Evolutionary conservation across 2,329 filamentous ascomycete genomes (phyloP), one percentile per base, ranked within the genome.

Genomic region (Ceratocystis destructans): DNA sequence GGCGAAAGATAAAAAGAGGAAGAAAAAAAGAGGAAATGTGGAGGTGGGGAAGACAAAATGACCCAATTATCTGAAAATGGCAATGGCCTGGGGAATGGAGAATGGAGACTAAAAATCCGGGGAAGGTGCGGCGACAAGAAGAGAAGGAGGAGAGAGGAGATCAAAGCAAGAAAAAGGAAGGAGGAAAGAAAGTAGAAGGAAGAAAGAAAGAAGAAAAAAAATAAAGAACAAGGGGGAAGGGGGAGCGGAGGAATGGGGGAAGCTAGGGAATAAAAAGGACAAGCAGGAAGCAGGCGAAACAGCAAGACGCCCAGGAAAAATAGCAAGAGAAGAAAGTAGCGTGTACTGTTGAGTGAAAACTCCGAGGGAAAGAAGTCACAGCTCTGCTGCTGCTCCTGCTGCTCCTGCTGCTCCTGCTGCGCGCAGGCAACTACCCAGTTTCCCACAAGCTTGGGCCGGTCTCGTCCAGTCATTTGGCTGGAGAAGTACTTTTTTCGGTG

Each of bases 141-240:
- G 15, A 10, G 37, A 25, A 22, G 37, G 37, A 41, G n/a, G 41
- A 48, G n/a, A 62, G n/a, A 59, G 48, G 41, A 44, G 53, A 28
- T 22, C n/a, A 64, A 28, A 59, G 37, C 45, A 37, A 53, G 37
- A 64, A 37, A 17, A 53, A 15, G 48, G 48, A 53, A 53, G 48
- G 48, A 53, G 48, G 48, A 6, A 53, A 53, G 48, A 53, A 53
- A 53, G 48, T 22, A 50, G 20, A 53, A 53, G n/a, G 41, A 59
- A 64, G 45, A 44, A 22, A 17, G 62, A 17, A 64, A 64, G 62
- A 50, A 64, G 28, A 48, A 28, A 64, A 64, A 55, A 64, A 33
- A 17, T 25, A 59, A 33, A 57, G 31, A 59, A 48, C 25, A 59
- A 31, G 12, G 22, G 61, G 28, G 6, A 31, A 50, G 8, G 20